Evolutionary conservation across 352 stramenopile species (phyloP).

Genomic region (Globisporangium carolinianum): DNA sequence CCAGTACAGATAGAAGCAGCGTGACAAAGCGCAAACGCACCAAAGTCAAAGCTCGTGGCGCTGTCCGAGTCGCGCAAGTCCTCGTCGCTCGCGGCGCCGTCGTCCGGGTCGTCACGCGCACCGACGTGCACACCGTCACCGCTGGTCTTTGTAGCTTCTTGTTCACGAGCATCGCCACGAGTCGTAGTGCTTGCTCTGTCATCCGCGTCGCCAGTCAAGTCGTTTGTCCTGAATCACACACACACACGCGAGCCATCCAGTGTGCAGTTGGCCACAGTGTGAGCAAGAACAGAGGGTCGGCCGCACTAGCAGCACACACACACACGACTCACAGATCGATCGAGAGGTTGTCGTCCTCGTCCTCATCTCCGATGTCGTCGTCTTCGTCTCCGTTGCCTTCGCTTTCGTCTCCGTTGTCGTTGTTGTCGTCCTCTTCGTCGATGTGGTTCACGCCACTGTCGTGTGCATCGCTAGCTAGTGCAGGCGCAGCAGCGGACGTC

Average conservation of each 20-base stretch:
- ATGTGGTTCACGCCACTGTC: neutral
- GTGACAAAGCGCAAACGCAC: slow-evolving; percentile 14
- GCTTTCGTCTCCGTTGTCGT: neutral
- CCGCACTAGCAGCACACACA: neutral
- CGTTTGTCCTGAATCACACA: neutral
- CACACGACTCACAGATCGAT: slow-evolving; percentile 50
- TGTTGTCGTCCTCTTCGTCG: neutral
- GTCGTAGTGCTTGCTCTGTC: neutral
- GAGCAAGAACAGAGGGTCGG: slow-evolving; percentile 2
- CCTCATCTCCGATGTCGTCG: neutral
- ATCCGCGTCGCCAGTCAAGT: neutral
- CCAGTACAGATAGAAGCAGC: no score
- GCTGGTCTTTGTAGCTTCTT: neutral
- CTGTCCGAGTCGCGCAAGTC: neutral
- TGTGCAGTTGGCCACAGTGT: neutral
- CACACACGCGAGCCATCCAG: no score
- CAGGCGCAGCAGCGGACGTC: neutral
- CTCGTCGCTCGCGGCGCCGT: no score
- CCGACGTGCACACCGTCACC: neutral
- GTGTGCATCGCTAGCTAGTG: neutral
- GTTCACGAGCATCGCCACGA: neutral
- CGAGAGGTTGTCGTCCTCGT: slow-evolving; percentile 31
- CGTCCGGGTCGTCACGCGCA: slow-evolving; percentile 1
- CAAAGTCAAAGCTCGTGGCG: slow-evolving; percentile 42
- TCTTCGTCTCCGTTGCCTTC: neutral